These are phyloP conservation scores for Fulvia fulva DNA, from an alignment of 2,329 filamentous ascomycete genomes.

Conservation along the genomic window DNA sequence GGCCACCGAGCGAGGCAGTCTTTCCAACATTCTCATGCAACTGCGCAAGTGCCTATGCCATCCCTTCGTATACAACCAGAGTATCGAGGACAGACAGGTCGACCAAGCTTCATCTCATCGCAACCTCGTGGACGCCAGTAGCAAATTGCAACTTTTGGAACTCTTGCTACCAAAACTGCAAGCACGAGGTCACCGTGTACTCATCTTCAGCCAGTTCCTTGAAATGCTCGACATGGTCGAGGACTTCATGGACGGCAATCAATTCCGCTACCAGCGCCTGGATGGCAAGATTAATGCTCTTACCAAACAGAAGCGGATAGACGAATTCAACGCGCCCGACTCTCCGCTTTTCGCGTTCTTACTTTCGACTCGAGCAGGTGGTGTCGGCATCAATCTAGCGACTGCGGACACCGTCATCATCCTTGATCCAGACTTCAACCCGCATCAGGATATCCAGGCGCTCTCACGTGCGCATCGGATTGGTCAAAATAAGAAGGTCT, in stretches of 20 bases:
- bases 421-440: constrained; percentile 94
- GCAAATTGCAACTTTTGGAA: constrained; percentile 80
- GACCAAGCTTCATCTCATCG: constrained; percentile 62
- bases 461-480: constrained; percentile 92
- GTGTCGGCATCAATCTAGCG: constrained; percentile 95
- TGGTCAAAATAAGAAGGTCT: constrained; percentile 90
- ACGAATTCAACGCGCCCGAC: constrained; percentile 82
- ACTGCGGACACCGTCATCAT: constrained; percentile 98
- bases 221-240: constrained; percentile 82
- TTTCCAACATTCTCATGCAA: constrained; percentile 95
- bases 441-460: constrained; percentile 95
- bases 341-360: constrained; percentile 86
- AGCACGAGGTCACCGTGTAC: constrained; percentile 79
- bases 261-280: constrained; percentile 70
- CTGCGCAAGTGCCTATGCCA: constrained; percentile 92
- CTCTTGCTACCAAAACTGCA: constrained; percentile 82
- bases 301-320: constrained; percentile 91
- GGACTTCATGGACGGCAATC: constrained; percentile 78
- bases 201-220: constrained; percentile 95
- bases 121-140: constrained; percentile 85
- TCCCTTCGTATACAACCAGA: constrained; percentile 87
- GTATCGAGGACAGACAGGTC: constrained; percentile 77
- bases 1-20: constrained; percentile 67
- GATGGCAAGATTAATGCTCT: constrained; percentile 79
- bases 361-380: constrained; percentile 87